Evolutionary conservation across 2,329 filamentous ascomycete genomes (phyloP).

Genomic region (Aureobasidium sp.): DNA sequence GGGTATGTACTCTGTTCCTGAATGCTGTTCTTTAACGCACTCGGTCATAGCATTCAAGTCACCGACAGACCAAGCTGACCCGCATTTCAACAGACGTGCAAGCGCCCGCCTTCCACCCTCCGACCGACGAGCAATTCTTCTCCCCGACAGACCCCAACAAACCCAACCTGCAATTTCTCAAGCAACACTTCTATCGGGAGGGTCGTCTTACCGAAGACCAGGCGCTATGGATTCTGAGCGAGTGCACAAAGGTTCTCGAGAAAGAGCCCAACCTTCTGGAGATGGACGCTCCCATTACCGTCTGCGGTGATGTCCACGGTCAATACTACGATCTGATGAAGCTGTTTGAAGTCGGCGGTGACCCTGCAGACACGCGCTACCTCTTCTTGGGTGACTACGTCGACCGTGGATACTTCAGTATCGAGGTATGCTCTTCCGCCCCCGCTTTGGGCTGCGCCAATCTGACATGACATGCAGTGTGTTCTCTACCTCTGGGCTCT

Average conservation of each 20-base stretch:
- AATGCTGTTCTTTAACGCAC: neutral
- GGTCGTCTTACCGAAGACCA: slow-evolving; percentile 95
- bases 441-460: neutral
- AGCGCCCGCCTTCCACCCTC: slow-evolving; percentile 87
- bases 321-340: slow-evolving; percentile 99
- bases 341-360: slow-evolving; percentile 94
- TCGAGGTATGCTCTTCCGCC: slow-evolving; percentile 52
- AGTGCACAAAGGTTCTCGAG: slow-evolving; percentile 78
- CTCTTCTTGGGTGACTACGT: slow-evolving; percentile 97
- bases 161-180: slow-evolving; percentile 87
- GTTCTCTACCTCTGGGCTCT: slow-evolving; percentile 95
- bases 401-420: slow-evolving; percentile 96
- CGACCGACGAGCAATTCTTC: slow-evolving; percentile 90
- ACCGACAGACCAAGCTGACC: neutral
- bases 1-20: slow-evolving; percentile 48
- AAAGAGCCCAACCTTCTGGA: slow-evolving; percentile 92
- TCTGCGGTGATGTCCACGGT: slow-evolving; percentile 95
- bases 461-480: slow-evolving; percentile 47
- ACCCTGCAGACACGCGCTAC: slow-evolving; percentile 92
- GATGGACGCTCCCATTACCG: slow-evolving; percentile 98
- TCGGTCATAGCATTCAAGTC: neutral
- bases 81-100: slow-evolving; percentile 65
- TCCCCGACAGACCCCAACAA: slow-evolving; percentile 77
- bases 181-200: slow-evolving; percentile 97
- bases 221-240: slow-evolving; percentile 86